A percentile compares a stretch with the other conserved stretches of the same genome.
These are phyloP conservation scores for Pestalotiopsis sp. DNA, from an alignment of 2,329 filamentous ascomycete species.

Conservation along the genomic window DNA sequence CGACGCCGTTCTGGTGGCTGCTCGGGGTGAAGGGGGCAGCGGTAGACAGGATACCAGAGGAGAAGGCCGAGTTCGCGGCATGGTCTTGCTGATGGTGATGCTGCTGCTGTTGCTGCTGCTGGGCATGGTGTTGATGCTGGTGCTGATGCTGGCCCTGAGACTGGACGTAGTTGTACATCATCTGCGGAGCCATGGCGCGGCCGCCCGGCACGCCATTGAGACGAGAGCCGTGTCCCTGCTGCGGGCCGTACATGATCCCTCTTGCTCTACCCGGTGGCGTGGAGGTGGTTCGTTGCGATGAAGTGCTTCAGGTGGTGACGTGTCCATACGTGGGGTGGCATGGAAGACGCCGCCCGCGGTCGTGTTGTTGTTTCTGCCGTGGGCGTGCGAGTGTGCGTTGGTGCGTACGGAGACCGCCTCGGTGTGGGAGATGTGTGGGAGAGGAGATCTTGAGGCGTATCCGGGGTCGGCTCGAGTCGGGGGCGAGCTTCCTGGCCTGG, in stretches of 20 bases:
- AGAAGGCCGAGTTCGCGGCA: constrained; percentile 63
- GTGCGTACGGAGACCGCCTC: neutral
- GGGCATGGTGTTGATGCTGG: constrained; percentile 51
- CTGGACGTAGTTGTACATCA: constrained; percentile 65
- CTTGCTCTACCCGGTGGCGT: neutral
- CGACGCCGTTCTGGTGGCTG: constrained; percentile 58
- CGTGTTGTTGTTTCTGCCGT: neutral
- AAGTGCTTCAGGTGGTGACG: neutral
- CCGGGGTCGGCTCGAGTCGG: too few relatives aligned
- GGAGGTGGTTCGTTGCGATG: constrained; percentile 1
- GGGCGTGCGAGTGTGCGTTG: neutral
- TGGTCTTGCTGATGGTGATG: constrained; percentile 68
- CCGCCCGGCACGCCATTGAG: constrained; percentile 72
- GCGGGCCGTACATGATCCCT: constrained; percentile 72
- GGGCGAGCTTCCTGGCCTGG: too few relatives aligned
- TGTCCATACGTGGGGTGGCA: constrained; percentile 12
- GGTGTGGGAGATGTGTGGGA: too few relatives aligned
- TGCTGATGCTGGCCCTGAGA: constrained; percentile 55
- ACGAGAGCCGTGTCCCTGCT: constrained; percentile 75
- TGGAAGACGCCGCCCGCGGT: neutral
- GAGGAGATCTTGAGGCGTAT: too few relatives aligned
- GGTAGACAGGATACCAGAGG: constrained; percentile 66
- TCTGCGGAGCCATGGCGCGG: constrained; percentile 54
- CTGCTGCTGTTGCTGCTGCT: constrained; percentile 61
- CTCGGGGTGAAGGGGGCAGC: constrained; percentile 61